Evolutionary conservation across 2,329 filamentous ascomycete species (phyloP).

Genomic region (Hirsutella rhossiliensis): DNA sequence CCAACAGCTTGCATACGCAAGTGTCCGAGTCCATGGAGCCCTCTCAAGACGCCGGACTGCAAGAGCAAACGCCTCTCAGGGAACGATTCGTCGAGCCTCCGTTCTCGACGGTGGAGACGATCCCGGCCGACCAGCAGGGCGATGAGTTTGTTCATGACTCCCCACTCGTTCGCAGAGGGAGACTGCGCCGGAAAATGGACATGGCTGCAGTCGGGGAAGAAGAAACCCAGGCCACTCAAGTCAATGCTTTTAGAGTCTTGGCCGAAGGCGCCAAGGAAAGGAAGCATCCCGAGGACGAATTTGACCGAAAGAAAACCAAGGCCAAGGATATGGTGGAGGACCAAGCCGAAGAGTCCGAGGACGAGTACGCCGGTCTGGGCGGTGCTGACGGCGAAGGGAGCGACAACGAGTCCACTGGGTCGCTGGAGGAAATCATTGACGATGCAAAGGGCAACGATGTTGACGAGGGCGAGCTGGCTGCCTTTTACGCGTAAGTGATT

Average conservation of each 20-base stretch:
- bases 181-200: constrained; percentile 31
- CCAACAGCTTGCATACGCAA: constrained; percentile 40
- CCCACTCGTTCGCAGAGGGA: constrained; percentile 50
- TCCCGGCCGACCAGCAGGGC: constrained; percentile 31
- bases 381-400: constrained; percentile 82
- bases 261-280: constrained; percentile 52
- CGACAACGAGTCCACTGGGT: constrained; percentile 56
- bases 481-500: constrained; percentile 69
- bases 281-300: constrained; percentile 39
- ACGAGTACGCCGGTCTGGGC: constrained; percentile 91
- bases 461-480: constrained; percentile 71
- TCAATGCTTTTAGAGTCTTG: constrained; percentile 55
- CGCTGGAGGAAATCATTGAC: constrained; percentile 80
- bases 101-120: constrained; percentile 59
- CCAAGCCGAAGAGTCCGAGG: constrained; percentile 92
- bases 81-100: constrained; percentile 53
- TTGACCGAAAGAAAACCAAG: constrained; percentile 77
- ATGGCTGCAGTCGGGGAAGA: constrained; percentile 5
- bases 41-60: constrained; percentile 72
- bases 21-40: constrained; percentile 59
- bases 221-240: constrained; percentile 4
- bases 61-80: constrained; percentile 59
- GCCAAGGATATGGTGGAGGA: constrained; percentile 83
- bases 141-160: constrained; percentile 43
- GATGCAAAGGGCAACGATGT: constrained; percentile 66